These are phyloP conservation scores for Ulota crispa DNA, from an alignment of 225 moss, liverwort and hornwort genomes.

Conservation along the genomic window DNA sequence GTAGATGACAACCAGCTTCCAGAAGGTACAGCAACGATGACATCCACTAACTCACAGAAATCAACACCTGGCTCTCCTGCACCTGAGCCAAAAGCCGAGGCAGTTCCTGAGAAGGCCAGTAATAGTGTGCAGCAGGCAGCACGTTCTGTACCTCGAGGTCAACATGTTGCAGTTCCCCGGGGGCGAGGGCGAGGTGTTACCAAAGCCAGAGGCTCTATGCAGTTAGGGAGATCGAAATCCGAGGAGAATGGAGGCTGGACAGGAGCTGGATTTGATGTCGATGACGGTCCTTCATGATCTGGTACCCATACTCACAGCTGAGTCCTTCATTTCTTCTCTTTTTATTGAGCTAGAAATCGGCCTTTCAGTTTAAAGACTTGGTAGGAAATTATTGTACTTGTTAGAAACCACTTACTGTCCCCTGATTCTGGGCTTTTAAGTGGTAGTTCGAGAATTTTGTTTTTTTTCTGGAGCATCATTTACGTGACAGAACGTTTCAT, in stretches of 20 bases:
- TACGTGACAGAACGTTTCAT: neutral
- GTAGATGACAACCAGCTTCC: constrained; percentile 43
- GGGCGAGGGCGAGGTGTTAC: constrained; percentile 60
- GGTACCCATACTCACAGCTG: constrained; percentile 1
- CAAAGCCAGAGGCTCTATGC: constrained; percentile 61
- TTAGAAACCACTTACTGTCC: constrained; percentile 21
- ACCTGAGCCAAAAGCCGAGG: constrained; percentile 32
- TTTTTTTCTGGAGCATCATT: constrained; percentile 25
- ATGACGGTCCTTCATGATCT: constrained; percentile 50
- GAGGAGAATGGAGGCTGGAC: constrained; percentile 80
- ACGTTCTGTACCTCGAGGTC: constrained; percentile 46
- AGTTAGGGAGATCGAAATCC: constrained; percentile 65
- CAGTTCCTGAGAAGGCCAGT: constrained; percentile 38
- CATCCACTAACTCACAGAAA: constrained; percentile 45
- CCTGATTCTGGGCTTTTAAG: constrained; percentile 10
- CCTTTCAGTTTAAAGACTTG: constrained; percentile 3
- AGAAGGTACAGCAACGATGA: constrained; percentile 42
- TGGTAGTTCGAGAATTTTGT: constrained; percentile 20
- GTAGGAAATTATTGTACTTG: neutral
- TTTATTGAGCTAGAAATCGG: neutral
- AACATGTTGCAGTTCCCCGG: constrained; percentile 63
- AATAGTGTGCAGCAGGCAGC: constrained; percentile 29
- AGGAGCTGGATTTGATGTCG: constrained; percentile 94
- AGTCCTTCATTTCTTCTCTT: neutral
- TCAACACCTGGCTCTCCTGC: constrained; percentile 30